These are phyloP conservation scores for Moelleriella libera DNA, from an alignment of 2,329 filamentous ascomycete species.

Conservation along the genomic window DNA sequence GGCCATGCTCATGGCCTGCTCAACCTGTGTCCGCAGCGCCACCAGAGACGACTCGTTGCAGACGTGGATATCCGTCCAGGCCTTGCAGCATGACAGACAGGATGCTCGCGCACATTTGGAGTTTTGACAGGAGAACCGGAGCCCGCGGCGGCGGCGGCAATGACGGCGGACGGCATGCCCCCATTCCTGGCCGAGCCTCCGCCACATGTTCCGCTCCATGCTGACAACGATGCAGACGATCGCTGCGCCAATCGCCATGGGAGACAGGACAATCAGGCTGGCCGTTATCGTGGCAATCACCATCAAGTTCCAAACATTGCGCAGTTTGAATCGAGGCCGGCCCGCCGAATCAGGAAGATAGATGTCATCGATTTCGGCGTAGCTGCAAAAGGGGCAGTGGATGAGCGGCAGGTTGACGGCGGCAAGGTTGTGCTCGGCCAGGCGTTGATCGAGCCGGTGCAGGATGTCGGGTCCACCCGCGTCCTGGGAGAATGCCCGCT, in stretches of 20 bases:
- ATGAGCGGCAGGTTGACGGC: slow-evolving; percentile 63
- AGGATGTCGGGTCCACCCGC: slow-evolving; percentile 59
- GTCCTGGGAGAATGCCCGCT: slow-evolving; percentile 56
- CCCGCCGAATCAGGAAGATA: slow-evolving; percentile 45
- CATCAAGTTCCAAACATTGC: slow-evolving; percentile 30
- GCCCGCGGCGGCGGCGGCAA: slow-evolving; percentile 54
- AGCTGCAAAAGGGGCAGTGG: slow-evolving; percentile 80
- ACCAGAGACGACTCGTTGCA: slow-evolving; percentile 77
- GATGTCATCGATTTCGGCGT: slow-evolving; percentile 74
- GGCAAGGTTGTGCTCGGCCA: slow-evolving; percentile 62
- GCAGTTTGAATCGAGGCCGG: slow-evolving; percentile 40
- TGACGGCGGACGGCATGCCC: slow-evolving; percentile 49
- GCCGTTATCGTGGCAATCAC: slow-evolving; percentile 39
- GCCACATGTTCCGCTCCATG: slow-evolving; percentile 26
- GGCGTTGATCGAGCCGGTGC: slow-evolving; percentile 61
- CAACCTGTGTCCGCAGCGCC: slow-evolving; percentile 75
- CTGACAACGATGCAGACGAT: slow-evolving; percentile 28
- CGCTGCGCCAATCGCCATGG: slow-evolving; percentile 33
- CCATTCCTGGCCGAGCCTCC: slow-evolving; percentile 32
- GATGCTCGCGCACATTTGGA: slow-evolving; percentile 54
- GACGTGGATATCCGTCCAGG: slow-evolving; percentile 77
- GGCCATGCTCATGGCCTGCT: slow-evolving; percentile 84
- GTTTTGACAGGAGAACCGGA: slow-evolving; percentile 65
- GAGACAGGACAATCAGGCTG: slow-evolving; percentile 40
- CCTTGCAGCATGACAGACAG: slow-evolving; percentile 69